Conservation (phyloP, 768 basidiomycete species). For the Tricholoma matsutake region DNA sequence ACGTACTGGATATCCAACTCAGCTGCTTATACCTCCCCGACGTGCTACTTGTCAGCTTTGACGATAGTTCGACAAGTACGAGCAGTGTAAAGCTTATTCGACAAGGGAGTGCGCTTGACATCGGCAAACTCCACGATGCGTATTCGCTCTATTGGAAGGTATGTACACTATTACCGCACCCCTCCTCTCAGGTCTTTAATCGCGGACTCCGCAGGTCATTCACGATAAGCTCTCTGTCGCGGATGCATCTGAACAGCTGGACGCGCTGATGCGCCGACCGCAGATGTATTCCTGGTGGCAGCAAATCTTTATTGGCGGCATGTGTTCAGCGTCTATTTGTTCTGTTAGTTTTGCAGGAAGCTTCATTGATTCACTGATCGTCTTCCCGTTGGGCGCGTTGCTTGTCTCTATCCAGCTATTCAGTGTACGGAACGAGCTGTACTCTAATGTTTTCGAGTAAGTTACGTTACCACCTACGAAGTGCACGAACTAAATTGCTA, state of each 20-base stretch:
- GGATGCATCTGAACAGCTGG: constrained; percentile 65
- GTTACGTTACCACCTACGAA: constrained; percentile 17
- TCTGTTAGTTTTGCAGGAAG: constrained; percentile 70
- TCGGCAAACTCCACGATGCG: constrained; percentile 72
- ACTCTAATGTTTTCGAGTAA: constrained; percentile 76
- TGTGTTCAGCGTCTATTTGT: constrained; percentile 75
- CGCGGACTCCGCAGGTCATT: constrained; percentile 54
- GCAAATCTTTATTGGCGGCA: constrained; percentile 67
- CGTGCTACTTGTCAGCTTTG: constrained; percentile 78
- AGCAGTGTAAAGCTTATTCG: constrained; percentile 78
- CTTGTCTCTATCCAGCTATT: constrained; percentile 72
- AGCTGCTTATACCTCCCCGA: constrained; percentile 77
- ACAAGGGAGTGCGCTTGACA: constrained; percentile 67
- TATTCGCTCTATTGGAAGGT: constrained; percentile 76
- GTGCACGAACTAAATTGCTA: background rate
- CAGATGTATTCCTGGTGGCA: constrained; percentile 61
- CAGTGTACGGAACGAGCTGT: constrained; percentile 72
- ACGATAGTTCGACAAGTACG: constrained; percentile 76
- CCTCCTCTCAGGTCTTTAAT: background rate
- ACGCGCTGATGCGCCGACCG: constrained; percentile 65
- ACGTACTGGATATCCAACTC: constrained; percentile 67
- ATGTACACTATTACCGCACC: constrained; percentile 11
- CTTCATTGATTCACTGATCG: constrained; percentile 71
- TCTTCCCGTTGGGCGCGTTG: constrained; percentile 73
- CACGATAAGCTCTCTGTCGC: constrained; percentile 77